phyloP scores from a whole-genome alignment of 2,329 filamentous ascomycete genomes.

The Alternaria longipes region DNA sequence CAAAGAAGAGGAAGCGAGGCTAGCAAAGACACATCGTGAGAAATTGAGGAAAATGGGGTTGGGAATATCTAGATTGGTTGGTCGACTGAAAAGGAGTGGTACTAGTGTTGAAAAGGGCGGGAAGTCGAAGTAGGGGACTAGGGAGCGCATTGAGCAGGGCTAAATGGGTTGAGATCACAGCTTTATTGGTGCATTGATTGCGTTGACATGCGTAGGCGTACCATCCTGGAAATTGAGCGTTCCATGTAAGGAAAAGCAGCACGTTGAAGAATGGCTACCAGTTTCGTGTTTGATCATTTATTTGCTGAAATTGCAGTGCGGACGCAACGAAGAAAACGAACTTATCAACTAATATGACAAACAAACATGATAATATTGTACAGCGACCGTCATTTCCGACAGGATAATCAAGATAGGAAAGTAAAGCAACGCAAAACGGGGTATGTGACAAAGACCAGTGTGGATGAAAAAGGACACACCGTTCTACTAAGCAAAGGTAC shows the following conservation, averaged over 20 bases:
- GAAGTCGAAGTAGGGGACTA: background rate
- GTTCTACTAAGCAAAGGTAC: background rate
- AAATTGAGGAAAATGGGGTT: constrained; percentile 6
- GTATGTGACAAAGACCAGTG: constrained; percentile 3
- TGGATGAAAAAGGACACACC: background rate
- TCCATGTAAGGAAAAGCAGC: background rate
- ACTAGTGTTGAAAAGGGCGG: background rate
- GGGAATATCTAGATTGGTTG: background rate
- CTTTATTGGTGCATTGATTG: background rate
- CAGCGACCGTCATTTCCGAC: background rate
- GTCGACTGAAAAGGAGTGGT: background rate
- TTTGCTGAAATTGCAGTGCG: background rate
- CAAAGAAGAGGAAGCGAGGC: constrained; percentile 14
- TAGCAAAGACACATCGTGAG: constrained; percentile 3
- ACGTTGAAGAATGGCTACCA: background rate
- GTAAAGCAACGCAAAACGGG: background rate
- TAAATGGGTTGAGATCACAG: background rate
- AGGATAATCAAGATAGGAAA: background rate
- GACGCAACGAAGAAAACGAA: background rate
- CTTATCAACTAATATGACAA: background rate
- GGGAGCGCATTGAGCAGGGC: background rate
- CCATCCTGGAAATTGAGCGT: background rate
- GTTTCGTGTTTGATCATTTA: background rate
- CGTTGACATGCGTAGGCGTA: background rate
- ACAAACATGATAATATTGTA: background rate